Evolutionary conservation across 2,329 filamentous ascomycete genomes (phyloP).

Genomic region (Pseudocercospora vitis): DNA sequence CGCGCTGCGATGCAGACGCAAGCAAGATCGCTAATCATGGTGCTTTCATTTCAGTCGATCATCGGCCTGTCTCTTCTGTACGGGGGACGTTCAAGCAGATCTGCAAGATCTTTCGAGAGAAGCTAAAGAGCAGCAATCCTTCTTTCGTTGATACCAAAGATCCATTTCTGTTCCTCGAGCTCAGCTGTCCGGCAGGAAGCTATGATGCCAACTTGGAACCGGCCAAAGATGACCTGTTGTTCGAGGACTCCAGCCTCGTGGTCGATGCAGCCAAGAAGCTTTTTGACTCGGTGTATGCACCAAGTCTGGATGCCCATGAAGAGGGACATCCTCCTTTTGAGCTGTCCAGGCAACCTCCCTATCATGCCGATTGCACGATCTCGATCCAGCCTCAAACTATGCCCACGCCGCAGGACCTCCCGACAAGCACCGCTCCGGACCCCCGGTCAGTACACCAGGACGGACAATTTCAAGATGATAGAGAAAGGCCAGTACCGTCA

Average conservation of each 20-base stretch:
- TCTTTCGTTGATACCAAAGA: conserved; percentile 44
- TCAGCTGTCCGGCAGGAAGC: conserved; percentile 59
- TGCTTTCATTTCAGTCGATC: conserved; percentile 67
- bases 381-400: background rate
- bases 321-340: background rate
- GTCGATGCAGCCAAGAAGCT: conserved; percentile 47
- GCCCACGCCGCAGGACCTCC: background rate
- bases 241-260: conserved; percentile 56
- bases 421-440: background rate
- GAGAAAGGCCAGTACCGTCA: background rate
- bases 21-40: conserved; percentile 44
- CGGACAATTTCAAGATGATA: no score
- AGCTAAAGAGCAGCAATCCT: conserved; percentile 42
- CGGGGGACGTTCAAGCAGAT: conserved; percentile 63
- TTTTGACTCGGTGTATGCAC: conserved; percentile 39
- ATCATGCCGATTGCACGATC: background rate
- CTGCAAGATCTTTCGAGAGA: conserved; percentile 53
- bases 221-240: conserved; percentile 70
- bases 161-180: conserved; percentile 64
- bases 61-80: conserved; percentile 59
- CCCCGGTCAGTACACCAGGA: no score
- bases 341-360: background rate
- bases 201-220: conserved; percentile 75
- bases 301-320: background rate
- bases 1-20: conserved; percentile 49